Conservation (phyloP, 2,329 filamentous ascomycete species). For the Talaromyces sp. region DNA sequence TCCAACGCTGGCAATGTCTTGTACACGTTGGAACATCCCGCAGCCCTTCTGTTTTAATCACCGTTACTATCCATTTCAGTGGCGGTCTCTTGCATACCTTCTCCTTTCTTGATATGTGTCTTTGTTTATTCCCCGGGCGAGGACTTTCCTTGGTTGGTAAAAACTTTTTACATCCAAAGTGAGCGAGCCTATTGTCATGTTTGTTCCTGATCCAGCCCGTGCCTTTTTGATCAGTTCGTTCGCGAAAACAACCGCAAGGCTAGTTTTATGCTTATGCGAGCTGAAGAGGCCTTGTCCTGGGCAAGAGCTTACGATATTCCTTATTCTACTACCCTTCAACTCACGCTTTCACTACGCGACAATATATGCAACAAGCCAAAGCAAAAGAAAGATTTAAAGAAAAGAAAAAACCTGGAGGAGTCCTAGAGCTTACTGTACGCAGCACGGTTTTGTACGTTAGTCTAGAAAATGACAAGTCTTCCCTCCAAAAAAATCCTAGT, state of each 20-base stretch:
- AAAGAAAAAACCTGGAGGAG: conserved; percentile 22
- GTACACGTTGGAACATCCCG: not conserved
- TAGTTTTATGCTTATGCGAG: not conserved
- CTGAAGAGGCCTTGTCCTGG: not conserved
- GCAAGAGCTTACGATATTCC: not conserved
- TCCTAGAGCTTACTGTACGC: conserved; percentile 14
- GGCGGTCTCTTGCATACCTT: not conserved
- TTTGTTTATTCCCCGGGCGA: not conserved
- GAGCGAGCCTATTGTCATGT: not conserved
- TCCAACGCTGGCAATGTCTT: not conserved
- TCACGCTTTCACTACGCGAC: not conserved
- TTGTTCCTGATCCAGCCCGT: not conserved
- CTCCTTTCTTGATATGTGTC: not conserved
- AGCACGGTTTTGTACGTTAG: conserved; percentile 11
- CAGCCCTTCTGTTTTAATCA: not conserved
- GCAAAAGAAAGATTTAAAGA: conserved; percentile 12
- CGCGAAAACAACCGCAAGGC: not conserved
- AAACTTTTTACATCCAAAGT: not conserved
- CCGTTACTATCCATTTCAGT: not conserved
- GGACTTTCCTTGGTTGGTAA: not conserved
- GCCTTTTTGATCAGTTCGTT: not conserved
- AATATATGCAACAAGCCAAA: conserved; percentile 1
- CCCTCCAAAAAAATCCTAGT: conserved; percentile 15
- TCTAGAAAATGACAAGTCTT: conserved; percentile 26
- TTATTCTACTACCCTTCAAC: not conserved